Conservation (phyloP, 495 filamentous ascomycete genomes). For the Penicillium ochrochloron region DNA sequence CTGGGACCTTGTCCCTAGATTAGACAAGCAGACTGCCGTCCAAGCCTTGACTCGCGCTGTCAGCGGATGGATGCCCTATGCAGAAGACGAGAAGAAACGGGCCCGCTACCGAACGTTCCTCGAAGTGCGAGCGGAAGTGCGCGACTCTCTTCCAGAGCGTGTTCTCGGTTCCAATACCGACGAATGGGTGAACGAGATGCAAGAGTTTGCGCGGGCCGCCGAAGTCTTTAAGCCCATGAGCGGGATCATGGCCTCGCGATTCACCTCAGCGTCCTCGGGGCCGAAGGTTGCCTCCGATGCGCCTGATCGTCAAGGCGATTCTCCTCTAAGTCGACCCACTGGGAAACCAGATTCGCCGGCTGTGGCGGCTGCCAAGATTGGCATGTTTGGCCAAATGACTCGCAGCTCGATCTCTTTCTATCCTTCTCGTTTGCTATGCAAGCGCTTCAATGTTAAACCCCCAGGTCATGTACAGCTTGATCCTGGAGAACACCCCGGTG, state of each 20-base stretch:
- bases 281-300: constrained; percentile 50
- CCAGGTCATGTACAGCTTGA: constrained; percentile 72
- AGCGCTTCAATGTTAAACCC: constrained; percentile 84
- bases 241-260: constrained; percentile 88
- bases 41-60: constrained; percentile 76
- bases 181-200: constrained; percentile 79
- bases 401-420: constrained; percentile 72
- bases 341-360: constrained; percentile 77
- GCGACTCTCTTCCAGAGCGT: constrained; percentile 62
- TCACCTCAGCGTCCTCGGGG: constrained; percentile 71
- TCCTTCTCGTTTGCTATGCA: constrained; percentile 85
- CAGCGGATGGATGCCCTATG: constrained; percentile 82
- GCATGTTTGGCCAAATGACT: constrained; percentile 93
- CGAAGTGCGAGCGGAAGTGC: constrained; percentile 73
- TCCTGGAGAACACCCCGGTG: constrained; percentile 42
- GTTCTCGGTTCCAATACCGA: constrained; percentile 61
- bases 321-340: constrained; percentile 58
- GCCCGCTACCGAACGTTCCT: constrained; percentile 79
- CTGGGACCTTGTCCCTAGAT: constrained; percentile 67
- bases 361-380: constrained; percentile 83
- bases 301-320: constrained; percentile 38
- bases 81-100: constrained; percentile 78
- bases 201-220: constrained; percentile 87
- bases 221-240: constrained; percentile 92
- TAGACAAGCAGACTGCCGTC: constrained; percentile 74